Evolutionary conservation across 768 basidiomycete genomes (phyloP).

Genomic region (Suillus paluster): DNA sequence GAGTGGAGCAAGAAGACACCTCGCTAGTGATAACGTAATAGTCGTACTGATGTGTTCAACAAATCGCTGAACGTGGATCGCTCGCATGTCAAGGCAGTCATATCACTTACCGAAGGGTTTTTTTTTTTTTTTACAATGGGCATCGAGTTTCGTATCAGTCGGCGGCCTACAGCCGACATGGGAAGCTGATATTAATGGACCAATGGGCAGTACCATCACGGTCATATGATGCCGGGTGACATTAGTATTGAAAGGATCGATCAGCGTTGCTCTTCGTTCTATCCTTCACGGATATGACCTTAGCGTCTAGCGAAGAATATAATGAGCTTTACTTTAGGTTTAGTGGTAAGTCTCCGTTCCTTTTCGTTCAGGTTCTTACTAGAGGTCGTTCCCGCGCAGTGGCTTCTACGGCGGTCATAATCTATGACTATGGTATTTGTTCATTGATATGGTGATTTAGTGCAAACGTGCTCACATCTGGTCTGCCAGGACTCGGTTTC

Average conservation of each 20-base stretch:
- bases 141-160: not conserved
- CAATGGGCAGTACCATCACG: not conserved
- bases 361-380: not conserved
- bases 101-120: too few species aligned
- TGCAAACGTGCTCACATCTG: not conserved
- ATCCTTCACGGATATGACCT: not conserved
- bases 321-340: not conserved
- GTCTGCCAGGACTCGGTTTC: not conserved
- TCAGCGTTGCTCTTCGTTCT: not conserved
- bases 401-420: slow-evolving; percentile 1
- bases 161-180: not conserved
- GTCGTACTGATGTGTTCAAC: not conserved
- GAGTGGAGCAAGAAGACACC: not conserved
- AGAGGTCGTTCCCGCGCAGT: not conserved
- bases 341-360: not conserved
- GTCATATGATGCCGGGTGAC: not conserved
- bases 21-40: not conserved
- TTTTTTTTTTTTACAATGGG: not conserved
- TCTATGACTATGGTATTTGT: slow-evolving; percentile 3
- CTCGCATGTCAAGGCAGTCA: too few species aligned
- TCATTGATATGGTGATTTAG: not conserved
- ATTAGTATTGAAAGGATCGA: not conserved
- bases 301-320: not conserved
- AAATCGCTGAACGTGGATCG: not conserved
- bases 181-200: not conserved